Conservation (phyloP, 1,284 basidiomycete genomes). For the Volvariella volvacea region DNA sequence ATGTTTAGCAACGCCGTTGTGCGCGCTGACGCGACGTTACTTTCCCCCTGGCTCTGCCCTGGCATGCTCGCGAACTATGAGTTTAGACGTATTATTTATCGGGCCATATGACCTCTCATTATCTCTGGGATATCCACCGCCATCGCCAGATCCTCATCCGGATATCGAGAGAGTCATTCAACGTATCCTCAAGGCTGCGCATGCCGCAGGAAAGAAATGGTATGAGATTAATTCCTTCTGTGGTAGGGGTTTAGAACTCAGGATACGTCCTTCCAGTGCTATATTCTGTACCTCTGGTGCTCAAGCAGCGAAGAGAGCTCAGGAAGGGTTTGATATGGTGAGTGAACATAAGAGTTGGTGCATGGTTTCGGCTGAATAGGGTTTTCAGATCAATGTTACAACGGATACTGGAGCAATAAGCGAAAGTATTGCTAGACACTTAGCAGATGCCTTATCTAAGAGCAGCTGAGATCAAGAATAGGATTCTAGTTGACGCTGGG, state of each 20-base stretch:
- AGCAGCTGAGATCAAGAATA: no score
- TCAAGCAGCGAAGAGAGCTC: conserved; percentile 40
- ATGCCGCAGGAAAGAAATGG: conserved; percentile 63
- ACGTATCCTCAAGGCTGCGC: conserved; percentile 43
- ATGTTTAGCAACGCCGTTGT: not conserved
- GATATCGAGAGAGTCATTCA: conserved; percentile 59
- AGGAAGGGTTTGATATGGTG: conserved; percentile 56
- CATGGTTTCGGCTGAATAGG: not conserved
- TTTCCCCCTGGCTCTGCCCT: no score
- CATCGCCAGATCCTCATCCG: conserved; percentile 56
- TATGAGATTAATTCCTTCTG: conserved; percentile 16
- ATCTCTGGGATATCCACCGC: conserved; percentile 49
- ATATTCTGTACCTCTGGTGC: conserved; percentile 43
- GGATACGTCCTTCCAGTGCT: conserved; percentile 23
- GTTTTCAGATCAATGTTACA: conserved; percentile 42
- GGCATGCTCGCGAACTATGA: no score
- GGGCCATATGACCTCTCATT: conserved; percentile 66
- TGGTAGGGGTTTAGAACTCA: not conserved
- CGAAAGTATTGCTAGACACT: conserved; percentile 28
- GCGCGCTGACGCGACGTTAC: not conserved
- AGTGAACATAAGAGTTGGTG: not conserved
- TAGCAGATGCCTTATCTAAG: conserved; percentile 7
- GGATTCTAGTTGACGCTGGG: no score
- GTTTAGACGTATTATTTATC: conserved; percentile 45
- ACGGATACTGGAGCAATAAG: conserved; percentile 41